phyloP scores from a whole-genome alignment of 139 green algal genomes.

The Spirogloea muscicola region DNA sequence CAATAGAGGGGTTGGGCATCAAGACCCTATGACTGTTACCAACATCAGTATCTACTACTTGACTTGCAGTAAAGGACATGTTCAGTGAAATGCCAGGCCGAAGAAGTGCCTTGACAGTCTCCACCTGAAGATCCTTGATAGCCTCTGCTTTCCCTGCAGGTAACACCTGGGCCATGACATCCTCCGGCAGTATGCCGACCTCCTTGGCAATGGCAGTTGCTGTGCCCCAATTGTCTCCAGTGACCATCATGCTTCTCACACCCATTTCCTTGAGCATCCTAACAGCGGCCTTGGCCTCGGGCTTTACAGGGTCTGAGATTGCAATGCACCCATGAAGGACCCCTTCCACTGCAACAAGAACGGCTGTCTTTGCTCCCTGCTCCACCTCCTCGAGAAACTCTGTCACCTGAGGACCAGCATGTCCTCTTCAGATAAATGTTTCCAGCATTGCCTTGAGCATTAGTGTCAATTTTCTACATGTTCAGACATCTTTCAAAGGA shows the following conservation, averaged over 20 bases:
- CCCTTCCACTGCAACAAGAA: constrained; percentile 64
- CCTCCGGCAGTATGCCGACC: constrained; percentile 24
- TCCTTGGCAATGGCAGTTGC: constrained; percentile 64
- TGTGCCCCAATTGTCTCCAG: constrained; percentile 84
- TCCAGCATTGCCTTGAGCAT: too few species aligned
- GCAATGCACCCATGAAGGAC: constrained; percentile 61
- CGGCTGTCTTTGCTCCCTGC: constrained; percentile 57
- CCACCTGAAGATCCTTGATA: constrained; percentile 54
- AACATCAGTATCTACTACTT: too few species aligned
- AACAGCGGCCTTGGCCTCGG: constrained; percentile 81
- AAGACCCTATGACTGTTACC: too few species aligned
- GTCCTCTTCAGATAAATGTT: too few species aligned
- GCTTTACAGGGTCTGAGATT: constrained; percentile 85
- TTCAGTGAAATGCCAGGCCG: too few species aligned
- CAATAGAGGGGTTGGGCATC: too few species aligned
- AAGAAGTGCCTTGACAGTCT: too few species aligned
- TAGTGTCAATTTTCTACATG: too few species aligned
- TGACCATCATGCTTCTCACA: constrained; percentile 62
- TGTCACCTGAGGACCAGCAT: too few species aligned
- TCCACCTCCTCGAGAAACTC: constrained; percentile 44
- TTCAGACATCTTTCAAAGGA: too few species aligned
- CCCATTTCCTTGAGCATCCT: constrained; percentile 54
- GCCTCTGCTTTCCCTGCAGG: constrained; percentile 65
- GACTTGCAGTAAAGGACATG: too few species aligned
- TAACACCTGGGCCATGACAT: constrained; percentile 63